These are phyloP conservation scores for Ogataea hybrid DNA, from an alignment of 1,139 yeast species.

Conservation along the genomic window DNA sequence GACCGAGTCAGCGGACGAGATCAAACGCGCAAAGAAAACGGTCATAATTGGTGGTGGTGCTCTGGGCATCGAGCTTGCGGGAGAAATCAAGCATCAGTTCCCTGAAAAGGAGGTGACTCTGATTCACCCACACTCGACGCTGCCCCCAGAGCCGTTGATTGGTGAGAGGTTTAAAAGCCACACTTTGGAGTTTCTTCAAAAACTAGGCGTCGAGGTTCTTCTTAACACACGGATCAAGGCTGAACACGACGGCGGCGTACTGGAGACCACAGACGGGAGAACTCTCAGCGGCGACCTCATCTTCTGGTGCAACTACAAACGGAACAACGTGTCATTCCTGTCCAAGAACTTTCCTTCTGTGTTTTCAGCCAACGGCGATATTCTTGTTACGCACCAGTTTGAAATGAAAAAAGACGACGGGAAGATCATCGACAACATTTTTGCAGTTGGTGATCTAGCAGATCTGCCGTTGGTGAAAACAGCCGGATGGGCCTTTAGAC, in stretches of 20 bases:
- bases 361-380: conserved; percentile 9
- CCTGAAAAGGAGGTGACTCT: conserved; percentile 20
- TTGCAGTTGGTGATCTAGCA: conserved; percentile 25
- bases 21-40: conserved; percentile 33
- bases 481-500: conserved; percentile 26
- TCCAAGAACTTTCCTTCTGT: conserved; percentile 4
- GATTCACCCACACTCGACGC: conserved; percentile 19
- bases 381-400: conserved; percentile 6
- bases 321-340: conserved; percentile 13
- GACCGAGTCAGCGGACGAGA: conserved; percentile 25
- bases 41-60: conserved; percentile 46
- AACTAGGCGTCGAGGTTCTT: conserved; percentile 11
- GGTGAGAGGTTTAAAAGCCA: conserved; percentile 12
- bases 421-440: conserved; percentile 15
- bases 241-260: conserved; percentile 8
- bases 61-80: conserved; percentile 50
- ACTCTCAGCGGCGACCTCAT: conserved; percentile 14
- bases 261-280: conserved; percentile 14
- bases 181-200: conserved; percentile 5
- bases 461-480: conserved; percentile 23
- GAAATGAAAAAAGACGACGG: conserved; percentile 3
- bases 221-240: conserved; percentile 14
- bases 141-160: conserved; percentile 21
- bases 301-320: conserved; percentile 19
- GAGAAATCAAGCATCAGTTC: conserved; percentile 15